These are phyloP conservation scores for Fusarium albidum DNA, from an alignment of 2,329 filamentous ascomycete genomes.

Conservation along the genomic window DNA sequence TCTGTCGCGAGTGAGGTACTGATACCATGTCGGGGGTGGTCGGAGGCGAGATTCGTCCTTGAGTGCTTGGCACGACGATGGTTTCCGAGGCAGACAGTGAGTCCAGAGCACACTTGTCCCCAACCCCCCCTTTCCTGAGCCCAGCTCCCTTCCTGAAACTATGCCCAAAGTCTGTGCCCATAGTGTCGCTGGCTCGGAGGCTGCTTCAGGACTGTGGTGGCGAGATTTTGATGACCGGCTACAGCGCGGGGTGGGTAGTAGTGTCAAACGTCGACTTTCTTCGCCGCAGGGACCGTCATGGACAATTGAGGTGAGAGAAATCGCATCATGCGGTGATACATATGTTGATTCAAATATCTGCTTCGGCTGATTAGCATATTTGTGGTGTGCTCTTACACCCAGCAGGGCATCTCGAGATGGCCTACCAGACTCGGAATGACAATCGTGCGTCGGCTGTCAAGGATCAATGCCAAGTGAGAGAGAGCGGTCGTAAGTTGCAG, in stretches of 20 bases:
- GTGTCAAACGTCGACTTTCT: conserved; percentile 36
- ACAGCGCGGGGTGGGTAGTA: conserved; percentile 27
- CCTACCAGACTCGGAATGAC: conserved; percentile 18
- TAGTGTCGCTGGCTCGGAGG: conserved; percentile 32
- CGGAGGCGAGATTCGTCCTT: conserved; percentile 43
- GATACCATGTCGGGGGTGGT: conserved; percentile 35
- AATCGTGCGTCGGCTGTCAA: conserved; percentile 12
- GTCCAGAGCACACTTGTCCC: conserved; percentile 32
- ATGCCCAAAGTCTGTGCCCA: conserved; percentile 38
- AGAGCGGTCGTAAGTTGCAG: conserved; percentile 16
- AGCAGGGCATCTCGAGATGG: conserved; percentile 2
- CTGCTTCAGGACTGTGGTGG: conserved; percentile 21
- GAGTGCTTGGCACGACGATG: conserved; percentile 33
- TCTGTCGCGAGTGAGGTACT: conserved; percentile 44
- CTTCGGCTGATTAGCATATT: conserved; percentile 22
- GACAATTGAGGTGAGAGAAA: conserved; percentile 35
- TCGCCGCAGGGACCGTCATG: conserved; percentile 36
- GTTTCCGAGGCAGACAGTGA: conserved; percentile 40
- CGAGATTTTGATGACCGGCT: conserved; percentile 28
- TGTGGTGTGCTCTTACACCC: conserved; percentile 15
- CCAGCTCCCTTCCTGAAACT: conserved; percentile 31
- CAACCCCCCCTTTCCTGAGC: conserved; percentile 35
- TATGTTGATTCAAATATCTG: conserved; percentile 7
- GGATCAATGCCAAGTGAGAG: conserved; percentile 24
- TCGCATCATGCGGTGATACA: conserved; percentile 36